Base-by-base conservation (phyloP, 257 asterid genomes). In the Nicotiana noctiflora region DNA sequence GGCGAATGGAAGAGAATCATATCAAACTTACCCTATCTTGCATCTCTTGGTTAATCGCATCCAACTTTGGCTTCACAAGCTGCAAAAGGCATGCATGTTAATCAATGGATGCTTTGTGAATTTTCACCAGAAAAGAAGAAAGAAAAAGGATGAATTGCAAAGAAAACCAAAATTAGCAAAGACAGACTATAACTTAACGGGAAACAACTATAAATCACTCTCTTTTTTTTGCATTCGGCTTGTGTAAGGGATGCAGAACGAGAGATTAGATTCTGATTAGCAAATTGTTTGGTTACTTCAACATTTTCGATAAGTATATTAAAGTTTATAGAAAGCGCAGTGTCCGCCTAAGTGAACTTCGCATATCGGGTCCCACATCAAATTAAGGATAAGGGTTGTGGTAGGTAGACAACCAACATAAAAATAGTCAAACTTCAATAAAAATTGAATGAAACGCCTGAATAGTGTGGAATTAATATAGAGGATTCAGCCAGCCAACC, bases 41-140 rank as follows among this genome's bases (percentile, higher is more conserved):
- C 96, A 93, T 93, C 86, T 95, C 99, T 81, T 90, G 91, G 59
- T 89, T 88, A 55, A 95, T 80, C 79, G 84, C 93, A 91, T 95
- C 97, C 87, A 95, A 44, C 37, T 82, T 77, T 72, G 98, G 97
- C 82, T 89, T 87, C 82, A 95, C 56, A 83, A 93, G 91, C 99
- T 95, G 94, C 89, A 83, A 25, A 79, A 72, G 32, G 46, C 37
- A 72, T 46, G 8, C 21, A 44, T 46, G 77, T 46, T 40, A 72
- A 51, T 46, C 13, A 72, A 72, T 21, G 1, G 59, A 13, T 72
- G 60, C n/a, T 23, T 53, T 13, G 13, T 44, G 37, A 12, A 21
- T 21, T 70, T 51, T n/a, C 21, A 53, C 3, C 10, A 12, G 21
- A 70, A 40, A 70, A 21, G 19, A 2, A 49, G 5, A 49, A 49